Conservation (phyloP, 2,329 filamentous ascomycete species). For the Aureobasidium subglaciale region DNA sequence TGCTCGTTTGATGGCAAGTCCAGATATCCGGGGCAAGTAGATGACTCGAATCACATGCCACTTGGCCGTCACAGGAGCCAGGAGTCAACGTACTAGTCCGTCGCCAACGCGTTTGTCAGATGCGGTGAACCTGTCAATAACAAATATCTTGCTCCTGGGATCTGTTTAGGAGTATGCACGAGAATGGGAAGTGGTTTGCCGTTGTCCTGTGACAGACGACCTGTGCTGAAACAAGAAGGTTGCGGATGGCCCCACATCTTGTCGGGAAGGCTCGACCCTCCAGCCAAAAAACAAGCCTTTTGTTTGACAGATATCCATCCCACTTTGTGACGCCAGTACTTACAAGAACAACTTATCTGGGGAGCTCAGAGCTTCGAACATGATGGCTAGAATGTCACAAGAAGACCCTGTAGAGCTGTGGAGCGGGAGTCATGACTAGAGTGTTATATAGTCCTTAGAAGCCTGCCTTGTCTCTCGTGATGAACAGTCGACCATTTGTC, state of each 20-base stretch:
- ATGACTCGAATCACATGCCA: constrained; percentile 8
- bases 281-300: constrained; percentile 11
- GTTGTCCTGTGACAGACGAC: background rate
- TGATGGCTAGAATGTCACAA: too few species aligned
- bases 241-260: constrained; percentile 8
- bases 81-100: background rate
- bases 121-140: background rate
- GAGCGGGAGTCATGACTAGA: background rate
- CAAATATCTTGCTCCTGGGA: too few species aligned
- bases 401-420: too few species aligned
- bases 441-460: background rate
- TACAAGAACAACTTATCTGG: background rate
- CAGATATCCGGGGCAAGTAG: background rate
- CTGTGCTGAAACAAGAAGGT: constrained; percentile 10
- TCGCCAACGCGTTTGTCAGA: background rate
- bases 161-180: background rate
- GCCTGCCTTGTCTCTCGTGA: too few species aligned
- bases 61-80: background rate
- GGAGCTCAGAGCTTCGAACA: too few species aligned
- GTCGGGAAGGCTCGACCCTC: constrained; percentile 9
- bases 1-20: background rate
- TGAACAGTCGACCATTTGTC: too few species aligned
- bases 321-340: background rate
- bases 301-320: background rate
- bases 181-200: background rate